phyloP scores from a whole-genome alignment of 2,329 filamentous ascomycete genomes.

The Pseudofabraea citricarpa region DNA sequence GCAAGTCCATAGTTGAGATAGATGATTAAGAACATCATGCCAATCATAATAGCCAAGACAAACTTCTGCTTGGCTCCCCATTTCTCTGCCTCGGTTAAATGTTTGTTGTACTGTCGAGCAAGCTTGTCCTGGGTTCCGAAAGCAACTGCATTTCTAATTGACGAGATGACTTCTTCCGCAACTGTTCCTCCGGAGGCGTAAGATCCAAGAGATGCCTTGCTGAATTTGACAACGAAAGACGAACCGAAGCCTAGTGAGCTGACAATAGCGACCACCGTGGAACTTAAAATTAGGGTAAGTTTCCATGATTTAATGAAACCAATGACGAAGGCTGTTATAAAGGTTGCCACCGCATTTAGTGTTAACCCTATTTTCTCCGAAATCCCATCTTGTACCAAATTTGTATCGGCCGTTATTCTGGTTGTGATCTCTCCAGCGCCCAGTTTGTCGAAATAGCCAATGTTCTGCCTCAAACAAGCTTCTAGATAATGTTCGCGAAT shows the following conservation, averaged over 20 bases:
- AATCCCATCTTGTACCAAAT: slow-evolving; percentile 88
- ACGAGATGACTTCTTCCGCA: slow-evolving; percentile 91
- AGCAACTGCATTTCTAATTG: slow-evolving; percentile 84
- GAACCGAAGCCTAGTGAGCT: slow-evolving; percentile 71
- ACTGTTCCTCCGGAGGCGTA: slow-evolving; percentile 84
- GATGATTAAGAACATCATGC: slow-evolving; percentile 75
- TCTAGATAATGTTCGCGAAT: slow-evolving; percentile 79
- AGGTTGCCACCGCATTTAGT: slow-evolving; percentile 71
- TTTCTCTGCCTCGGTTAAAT: slow-evolving; percentile 67
- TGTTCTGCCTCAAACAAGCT: slow-evolving; percentile 82
- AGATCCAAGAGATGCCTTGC: slow-evolving; percentile 69
- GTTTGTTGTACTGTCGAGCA: slow-evolving; percentile 76
- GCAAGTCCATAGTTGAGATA: slow-evolving; percentile 84
- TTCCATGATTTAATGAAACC: slow-evolving; percentile 92
- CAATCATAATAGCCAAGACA: slow-evolving; percentile 72
- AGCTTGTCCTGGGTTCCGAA: slow-evolving; percentile 92
- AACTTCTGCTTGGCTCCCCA: slow-evolving; percentile 75
- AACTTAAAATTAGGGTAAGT: slow-evolving; percentile 80
- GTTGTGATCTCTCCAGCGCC: slow-evolving; percentile 92
- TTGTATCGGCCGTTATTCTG: slow-evolving; percentile 89
- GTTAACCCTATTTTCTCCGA: slow-evolving; percentile 84
- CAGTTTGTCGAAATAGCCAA: slow-evolving; percentile 88
- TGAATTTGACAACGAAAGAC: slow-evolving; percentile 73
- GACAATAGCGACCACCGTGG: slow-evolving; percentile 76
- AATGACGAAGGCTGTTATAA: slow-evolving; percentile 84